A percentile compares a stretch with the other conserved stretches of the same genome.
Evolutionary conservation across 805 yeast genomes (phyloP).

Genomic region (Scheffersomyces stipitis): DNA sequence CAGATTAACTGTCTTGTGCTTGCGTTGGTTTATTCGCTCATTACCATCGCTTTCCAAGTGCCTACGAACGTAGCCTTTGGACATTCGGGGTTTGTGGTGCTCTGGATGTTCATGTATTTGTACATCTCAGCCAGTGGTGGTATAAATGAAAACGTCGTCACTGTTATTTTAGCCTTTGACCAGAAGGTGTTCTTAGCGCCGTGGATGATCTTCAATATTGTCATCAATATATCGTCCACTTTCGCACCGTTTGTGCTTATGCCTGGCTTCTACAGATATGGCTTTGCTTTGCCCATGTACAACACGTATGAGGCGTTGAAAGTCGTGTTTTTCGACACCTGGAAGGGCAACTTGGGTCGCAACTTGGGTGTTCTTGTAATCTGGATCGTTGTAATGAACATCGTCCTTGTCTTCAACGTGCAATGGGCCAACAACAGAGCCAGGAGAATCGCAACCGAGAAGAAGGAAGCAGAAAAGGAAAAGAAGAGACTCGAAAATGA

Average conservation of each 20-base stretch:
- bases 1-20: slow-evolving; percentile 28
- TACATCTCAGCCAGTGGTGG: slow-evolving; percentile 28
- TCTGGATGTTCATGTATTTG: slow-evolving; percentile 31
- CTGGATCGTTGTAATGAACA: slow-evolving; percentile 27
- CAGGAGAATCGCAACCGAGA: slow-evolving; percentile 1
- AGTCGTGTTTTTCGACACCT: slow-evolving; percentile 34
- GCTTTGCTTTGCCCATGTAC: slow-evolving; percentile 38
- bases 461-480: slow-evolving; percentile 3
- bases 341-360: slow-evolving; percentile 32
- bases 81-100: slow-evolving; percentile 30
- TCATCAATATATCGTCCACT: slow-evolving; percentile 29
- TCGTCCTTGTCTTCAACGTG: slow-evolving; percentile 8
- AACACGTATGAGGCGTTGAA: slow-evolving; percentile 30
- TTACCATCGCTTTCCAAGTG: slow-evolving; percentile 31
- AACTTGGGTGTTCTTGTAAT: slow-evolving; percentile 26
- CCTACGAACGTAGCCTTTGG: slow-evolving; percentile 27
- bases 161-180: slow-evolving; percentile 18
- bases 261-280: slow-evolving; percentile 33
- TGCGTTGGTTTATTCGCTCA: slow-evolving; percentile 29
- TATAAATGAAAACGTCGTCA: slow-evolving; percentile 25
- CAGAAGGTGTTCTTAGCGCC: slow-evolving; percentile 21
- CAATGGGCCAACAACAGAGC: slow-evolving; percentile 9
- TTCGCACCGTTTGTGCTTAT: slow-evolving; percentile 33
- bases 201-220: slow-evolving; percentile 30
- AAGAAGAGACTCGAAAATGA: slow-evolving; percentile 5